These are phyloP conservation scores for Trichoderma sp. DNA, from an alignment of 2,329 filamentous ascomycete genomes.

Conservation along the genomic window DNA sequence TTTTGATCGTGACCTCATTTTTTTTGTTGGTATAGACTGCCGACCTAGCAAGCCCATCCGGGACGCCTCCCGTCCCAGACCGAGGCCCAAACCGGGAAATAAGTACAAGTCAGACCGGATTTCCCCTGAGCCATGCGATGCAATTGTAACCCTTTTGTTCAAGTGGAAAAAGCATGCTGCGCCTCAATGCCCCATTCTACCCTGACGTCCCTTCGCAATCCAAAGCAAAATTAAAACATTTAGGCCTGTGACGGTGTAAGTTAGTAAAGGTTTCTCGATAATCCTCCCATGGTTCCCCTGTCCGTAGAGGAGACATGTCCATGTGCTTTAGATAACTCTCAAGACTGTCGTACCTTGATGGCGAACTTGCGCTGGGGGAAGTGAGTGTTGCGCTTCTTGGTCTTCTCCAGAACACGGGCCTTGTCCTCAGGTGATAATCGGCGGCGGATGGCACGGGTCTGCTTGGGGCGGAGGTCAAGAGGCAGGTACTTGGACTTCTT, in stretches of 20 bases:
- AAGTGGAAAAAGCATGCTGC: constrained; percentile 38
- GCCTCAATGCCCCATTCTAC: constrained; percentile 37
- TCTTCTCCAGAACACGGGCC: constrained; percentile 81
- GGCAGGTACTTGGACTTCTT: constrained; percentile 99
- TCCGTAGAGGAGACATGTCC: neutral
- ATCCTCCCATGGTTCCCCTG: neutral
- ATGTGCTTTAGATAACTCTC: neutral
- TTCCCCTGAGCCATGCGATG: constrained; percentile 40
- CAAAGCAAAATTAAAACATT: constrained; percentile 28
- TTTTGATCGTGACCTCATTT: constrained; percentile 40
- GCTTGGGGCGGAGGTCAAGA: constrained; percentile 96
- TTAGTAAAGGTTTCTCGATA: neutral
- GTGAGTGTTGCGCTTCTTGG: constrained; percentile 92
- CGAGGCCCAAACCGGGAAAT: constrained; percentile 37
- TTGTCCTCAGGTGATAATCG: constrained; percentile 90
- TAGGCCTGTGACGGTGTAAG: constrained; percentile 28
- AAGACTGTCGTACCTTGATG: constrained; percentile 73
- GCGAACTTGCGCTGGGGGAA: constrained; percentile 99
- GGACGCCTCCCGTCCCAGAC: constrained; percentile 36
- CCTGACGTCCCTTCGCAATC: constrained; percentile 32
- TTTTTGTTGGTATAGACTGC: constrained; percentile 32
- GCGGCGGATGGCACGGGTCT: constrained; percentile 97
- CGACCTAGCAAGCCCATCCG: constrained; percentile 32
- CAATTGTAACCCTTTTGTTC: constrained; percentile 35
- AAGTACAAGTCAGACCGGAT: constrained; percentile 40